Conservation (phyloP, 2,329 filamentous ascomycete genomes). For the Colletotrichum sp. region DNA sequence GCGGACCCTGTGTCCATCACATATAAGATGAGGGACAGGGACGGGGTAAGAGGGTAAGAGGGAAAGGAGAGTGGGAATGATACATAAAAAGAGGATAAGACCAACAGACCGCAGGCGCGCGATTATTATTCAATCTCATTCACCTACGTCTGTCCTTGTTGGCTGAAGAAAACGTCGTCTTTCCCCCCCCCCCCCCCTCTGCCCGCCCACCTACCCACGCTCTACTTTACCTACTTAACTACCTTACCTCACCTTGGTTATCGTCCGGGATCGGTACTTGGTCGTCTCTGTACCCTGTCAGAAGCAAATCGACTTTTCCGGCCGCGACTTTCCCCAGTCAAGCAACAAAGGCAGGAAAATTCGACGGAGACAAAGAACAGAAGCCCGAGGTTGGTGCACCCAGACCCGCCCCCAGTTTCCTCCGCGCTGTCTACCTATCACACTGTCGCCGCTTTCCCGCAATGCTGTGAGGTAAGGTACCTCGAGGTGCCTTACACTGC, state of each 20-base stretch:
- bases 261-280: not conserved
- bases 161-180: not conserved
- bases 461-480: not conserved
- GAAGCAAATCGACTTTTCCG: not conserved
- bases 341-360: not conserved
- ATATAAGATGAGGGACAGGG: slow-evolving; percentile 3
- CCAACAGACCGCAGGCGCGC: not conserved
- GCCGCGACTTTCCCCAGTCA: not conserved
- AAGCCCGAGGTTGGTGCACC: not conserved
- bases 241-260: not conserved
- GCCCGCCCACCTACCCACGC: not conserved
- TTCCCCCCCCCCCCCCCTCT: not conserved
- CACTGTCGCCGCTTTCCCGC: not conserved
- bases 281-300: not conserved
- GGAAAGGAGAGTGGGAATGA: not conserved
- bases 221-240: not conserved
- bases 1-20: slow-evolving; percentile 5
- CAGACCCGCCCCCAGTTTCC: not conserved
- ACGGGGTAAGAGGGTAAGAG: not conserved
- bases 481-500: not conserved
- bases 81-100: not conserved
- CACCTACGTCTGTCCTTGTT: not conserved
- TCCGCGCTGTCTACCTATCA: not conserved
- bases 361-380: not conserved
- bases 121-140: not conserved